phyloP scores from a whole-genome alignment of 306 rosid species.

The Begonia peltatifolia region DNA sequence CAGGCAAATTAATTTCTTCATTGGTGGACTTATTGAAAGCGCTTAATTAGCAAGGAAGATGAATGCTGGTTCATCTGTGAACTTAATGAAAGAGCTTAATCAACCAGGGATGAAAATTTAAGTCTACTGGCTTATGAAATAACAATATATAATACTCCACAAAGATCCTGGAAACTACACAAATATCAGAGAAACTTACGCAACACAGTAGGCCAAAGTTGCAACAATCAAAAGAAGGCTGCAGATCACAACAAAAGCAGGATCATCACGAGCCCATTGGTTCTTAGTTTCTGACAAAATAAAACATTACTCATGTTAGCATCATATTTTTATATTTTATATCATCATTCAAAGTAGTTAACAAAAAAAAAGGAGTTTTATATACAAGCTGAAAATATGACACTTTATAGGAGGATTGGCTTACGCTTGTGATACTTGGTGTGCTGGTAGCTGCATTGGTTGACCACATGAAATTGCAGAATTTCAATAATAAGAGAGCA shows the following conservation, averaged over 20 bases:
- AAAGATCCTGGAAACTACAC: background rate
- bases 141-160: conserved; percentile 1
- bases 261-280: conserved; percentile 99
- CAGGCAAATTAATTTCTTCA: no score
- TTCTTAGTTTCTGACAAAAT: conserved; percentile 88
- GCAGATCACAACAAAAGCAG: conserved; percentile 99
- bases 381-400: background rate
- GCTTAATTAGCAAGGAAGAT: no score
- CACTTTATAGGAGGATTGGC: conserved; percentile 21
- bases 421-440: conserved; percentile 99
- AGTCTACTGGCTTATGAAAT: background rate
- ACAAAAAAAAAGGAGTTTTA: background rate
- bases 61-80: no score
- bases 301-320: background rate
- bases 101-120: background rate
- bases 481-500: conserved; percentile 15
- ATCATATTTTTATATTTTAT: background rate
- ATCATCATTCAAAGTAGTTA: background rate
- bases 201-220: conserved; percentile 85
- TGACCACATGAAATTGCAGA: conserved; percentile 28
- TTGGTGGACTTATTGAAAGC: no score
- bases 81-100: background rate
- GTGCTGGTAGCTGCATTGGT: conserved; percentile 90
- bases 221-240: conserved; percentile 85
- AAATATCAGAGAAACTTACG: conserved; percentile 57